Base-by-base conservation (phyloP, 2,329 filamentous ascomycete genomes). In the Fusarium oligoseptatum region DNA sequence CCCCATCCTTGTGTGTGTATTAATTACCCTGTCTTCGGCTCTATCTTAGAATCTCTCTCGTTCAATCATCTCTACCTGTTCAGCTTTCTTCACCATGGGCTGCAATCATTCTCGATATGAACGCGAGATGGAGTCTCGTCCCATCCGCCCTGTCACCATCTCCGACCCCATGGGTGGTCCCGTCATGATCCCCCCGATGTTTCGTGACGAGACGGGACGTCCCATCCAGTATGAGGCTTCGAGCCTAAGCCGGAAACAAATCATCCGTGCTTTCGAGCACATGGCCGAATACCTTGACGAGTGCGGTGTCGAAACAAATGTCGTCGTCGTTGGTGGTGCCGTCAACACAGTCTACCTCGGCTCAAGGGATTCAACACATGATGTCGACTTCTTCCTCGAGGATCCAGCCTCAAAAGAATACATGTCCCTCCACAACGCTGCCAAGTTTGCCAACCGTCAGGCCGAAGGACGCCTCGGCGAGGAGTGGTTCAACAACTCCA, bases 401-500 rank as follows among this genome's bases (percentile, higher is more conserved):
- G 66, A 75, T 7, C 68, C 70, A 43, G 45, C 58, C 15, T 73
- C 67, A 24, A 62, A 73, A 39, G 63, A 72, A 15, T 66, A 68
- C 11, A 39, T 39, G 24, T 27, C 66, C 14, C 39, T 77, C 43
- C 66, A 64, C 43, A 70, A 72, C 12, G 76, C 76, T 29, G 74
- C 74, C 24, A 71, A 39, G 32, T 75, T 70, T 24, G 76, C 76
- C 55, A 73, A 77, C 24, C 56, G n/a, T 11, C 48, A 68, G n/a
- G 37, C 71, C 2, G 60, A 70, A 1, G 75, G 63, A 6, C 50
- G 20, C 12, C 76, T 77, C n/a, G 76, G 76, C 10, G 57, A 70
- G 12, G 60, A 73, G 22, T 77, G 76, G 76, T 70, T 77, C 67
- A 76, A 72, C 64, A 77, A 69, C 60, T 76, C 76, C 0, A 78